phyloP scores from a whole-genome alignment of 352 stramenopile species.

The Phytophthora tubulina region DNA sequence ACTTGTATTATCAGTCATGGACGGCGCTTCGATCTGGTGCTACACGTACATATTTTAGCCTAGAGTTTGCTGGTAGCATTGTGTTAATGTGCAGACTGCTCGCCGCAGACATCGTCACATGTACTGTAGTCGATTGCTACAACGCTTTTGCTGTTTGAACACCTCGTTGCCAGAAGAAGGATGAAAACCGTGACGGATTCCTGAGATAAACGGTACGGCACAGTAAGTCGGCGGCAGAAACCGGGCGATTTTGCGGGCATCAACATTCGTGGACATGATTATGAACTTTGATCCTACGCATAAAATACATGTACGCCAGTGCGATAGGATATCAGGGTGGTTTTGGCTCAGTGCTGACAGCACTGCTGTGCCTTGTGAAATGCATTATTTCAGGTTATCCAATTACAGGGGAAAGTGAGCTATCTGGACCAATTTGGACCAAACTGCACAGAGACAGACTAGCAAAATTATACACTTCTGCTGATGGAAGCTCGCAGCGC shows the following conservation, averaged over 20 bases:
- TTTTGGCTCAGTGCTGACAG: background rate
- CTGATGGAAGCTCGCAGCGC: no score
- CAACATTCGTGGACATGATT: slow-evolving; percentile 8
- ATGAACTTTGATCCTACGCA: background rate
- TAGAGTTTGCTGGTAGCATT: no score
- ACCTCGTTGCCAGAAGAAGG: background rate
- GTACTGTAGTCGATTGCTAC: background rate
- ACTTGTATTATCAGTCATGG: no score
- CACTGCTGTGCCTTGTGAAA: no score
- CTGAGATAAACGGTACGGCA: background rate
- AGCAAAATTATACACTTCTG: no score
- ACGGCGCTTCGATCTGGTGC: no score
- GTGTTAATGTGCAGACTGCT: no score
- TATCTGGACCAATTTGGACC: no score
- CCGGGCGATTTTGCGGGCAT: background rate
- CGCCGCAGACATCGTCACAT: background rate
- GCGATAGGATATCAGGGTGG: background rate
- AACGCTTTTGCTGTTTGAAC: slow-evolving; percentile 1
- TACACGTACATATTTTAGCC: no score
- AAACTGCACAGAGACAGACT: no score
- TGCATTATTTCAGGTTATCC: no score
- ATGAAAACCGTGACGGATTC: background rate
- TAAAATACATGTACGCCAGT: background rate
- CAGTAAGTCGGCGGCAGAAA: background rate
- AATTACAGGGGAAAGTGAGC: no score